Percentiles rank a stretch among this genome's conserved stretches.
These are phyloP conservation scores for Parsonsia alboflavescens DNA, from an alignment of 257 asterid species.

Conservation along the genomic window DNA sequence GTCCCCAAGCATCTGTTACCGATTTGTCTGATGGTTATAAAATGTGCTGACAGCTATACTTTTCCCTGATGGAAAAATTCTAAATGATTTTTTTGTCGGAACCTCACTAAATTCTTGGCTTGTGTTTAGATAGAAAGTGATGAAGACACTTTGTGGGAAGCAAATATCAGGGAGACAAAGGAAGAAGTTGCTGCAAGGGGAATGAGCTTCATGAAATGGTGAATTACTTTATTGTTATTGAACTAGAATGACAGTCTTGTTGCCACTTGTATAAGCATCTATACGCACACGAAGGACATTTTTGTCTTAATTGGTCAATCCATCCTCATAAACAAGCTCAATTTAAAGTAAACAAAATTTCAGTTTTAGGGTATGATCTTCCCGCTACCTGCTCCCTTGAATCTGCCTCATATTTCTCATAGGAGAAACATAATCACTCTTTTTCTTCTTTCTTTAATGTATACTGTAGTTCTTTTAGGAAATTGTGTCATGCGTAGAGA, in stretches of 20 bases:
- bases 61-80: background rate
- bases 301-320: background rate
- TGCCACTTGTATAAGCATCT: background rate
- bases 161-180: constrained; percentile 77
- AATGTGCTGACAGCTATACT: background rate
- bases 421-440: background rate
- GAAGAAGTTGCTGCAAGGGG: constrained; percentile 79
- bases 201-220: constrained; percentile 72
- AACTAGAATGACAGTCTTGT: background rate
- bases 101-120: constrained; percentile 11
- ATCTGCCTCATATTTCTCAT: background rate
- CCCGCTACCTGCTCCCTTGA: background rate
- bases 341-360: background rate
- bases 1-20: constrained; percentile 14
- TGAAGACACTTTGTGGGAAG: constrained; percentile 75
- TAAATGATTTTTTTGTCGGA: background rate
- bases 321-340: background rate
- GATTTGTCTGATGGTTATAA: background rate
- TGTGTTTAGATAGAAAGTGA: constrained; percentile 71
- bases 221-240: constrained; percentile 9
- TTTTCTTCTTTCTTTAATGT: background rate
- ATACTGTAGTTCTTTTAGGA: background rate
- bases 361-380: background rate
- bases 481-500: background rate
- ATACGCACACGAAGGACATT: background rate